These are phyloP conservation scores for Aureobasidium pullulans DNA, from an alignment of 2,329 filamentous ascomycete species.

Conservation along the genomic window DNA sequence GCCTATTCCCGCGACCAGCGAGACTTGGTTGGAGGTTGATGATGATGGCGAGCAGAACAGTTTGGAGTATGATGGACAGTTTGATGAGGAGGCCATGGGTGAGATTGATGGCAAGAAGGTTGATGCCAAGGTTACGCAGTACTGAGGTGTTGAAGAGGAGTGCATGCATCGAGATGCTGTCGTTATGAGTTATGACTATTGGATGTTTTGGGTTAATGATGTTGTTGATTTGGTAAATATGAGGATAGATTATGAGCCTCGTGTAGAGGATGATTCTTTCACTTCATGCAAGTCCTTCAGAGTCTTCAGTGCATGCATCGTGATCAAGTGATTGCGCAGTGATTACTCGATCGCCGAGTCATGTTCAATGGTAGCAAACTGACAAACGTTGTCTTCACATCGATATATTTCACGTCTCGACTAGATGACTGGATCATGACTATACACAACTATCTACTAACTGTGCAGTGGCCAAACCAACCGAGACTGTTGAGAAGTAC, in stretches of 20 bases:
- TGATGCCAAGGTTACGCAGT: slow-evolving; percentile 4
- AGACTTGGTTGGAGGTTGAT: slow-evolving; percentile 74
- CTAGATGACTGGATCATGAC: too few species aligned
- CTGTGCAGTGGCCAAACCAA: too few species aligned
- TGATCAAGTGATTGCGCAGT: too few species aligned
- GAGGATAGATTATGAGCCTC: neutral
- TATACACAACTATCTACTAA: too few species aligned
- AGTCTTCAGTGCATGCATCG: too few species aligned
- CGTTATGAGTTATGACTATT: neutral
- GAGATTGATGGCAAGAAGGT: slow-evolving; percentile 4
- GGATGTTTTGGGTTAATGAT: neutral
- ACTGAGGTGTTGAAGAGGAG: neutral
- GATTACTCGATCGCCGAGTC: too few species aligned
- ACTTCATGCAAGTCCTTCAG: too few species aligned
- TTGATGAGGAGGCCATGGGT: slow-evolving; percentile 8
- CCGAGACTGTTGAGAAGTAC: too few species aligned
- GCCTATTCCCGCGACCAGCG: slow-evolving; percentile 58
- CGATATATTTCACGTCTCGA: too few species aligned
- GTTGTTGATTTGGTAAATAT: neutral
- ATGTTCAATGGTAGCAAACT: too few species aligned
- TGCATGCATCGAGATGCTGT: neutral
- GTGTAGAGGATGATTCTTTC: neutral
- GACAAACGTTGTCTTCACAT: too few species aligned
- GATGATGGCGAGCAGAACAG: slow-evolving; percentile 20
- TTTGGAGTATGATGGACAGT: slow-evolving; percentile 10